phyloP scores from a whole-genome alignment of 305 asterid genomes.

The Stenogyne calaminthoides region DNA sequence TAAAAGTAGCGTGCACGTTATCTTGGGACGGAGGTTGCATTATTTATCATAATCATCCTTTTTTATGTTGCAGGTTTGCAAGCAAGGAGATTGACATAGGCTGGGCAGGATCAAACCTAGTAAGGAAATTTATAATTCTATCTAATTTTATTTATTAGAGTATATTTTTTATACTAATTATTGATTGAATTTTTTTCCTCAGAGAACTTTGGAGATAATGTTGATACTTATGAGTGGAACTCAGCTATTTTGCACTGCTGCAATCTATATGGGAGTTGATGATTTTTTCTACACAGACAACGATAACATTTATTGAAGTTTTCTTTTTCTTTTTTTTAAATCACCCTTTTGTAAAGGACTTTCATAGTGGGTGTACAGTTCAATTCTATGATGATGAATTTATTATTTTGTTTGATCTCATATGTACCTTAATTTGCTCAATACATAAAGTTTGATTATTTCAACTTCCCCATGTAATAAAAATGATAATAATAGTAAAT shows the following conservation, averaged over 20 bases:
- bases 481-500: not conserved
- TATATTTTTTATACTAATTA: not conserved
- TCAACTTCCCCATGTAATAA: not conserved
- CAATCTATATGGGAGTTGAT: constrained; percentile 61
- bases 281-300: constrained; percentile 28
- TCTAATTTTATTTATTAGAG: not conserved
- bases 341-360: no score
- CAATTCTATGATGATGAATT: not conserved
- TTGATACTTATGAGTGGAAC: constrained; percentile 76
- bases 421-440: not conserved
- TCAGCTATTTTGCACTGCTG: constrained; percentile 66
- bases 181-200: constrained; percentile 3
- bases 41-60: not conserved
- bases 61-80: constrained; percentile 60
- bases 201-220: constrained; percentile 80
- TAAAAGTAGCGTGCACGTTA: no score
- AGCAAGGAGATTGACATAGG: constrained; percentile 89
- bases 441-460: not conserved
- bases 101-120: constrained; percentile 72
- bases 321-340: not conserved
- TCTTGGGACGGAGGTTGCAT: no score
- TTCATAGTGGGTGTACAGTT: not conserved
- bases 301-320: constrained; percentile 10
- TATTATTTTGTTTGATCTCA: not conserved
- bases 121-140: constrained; percentile 32